These are phyloP conservation scores for Phyllachora maydis DNA, from an alignment of 2,329 filamentous ascomycete species.

Conservation along the genomic window DNA sequence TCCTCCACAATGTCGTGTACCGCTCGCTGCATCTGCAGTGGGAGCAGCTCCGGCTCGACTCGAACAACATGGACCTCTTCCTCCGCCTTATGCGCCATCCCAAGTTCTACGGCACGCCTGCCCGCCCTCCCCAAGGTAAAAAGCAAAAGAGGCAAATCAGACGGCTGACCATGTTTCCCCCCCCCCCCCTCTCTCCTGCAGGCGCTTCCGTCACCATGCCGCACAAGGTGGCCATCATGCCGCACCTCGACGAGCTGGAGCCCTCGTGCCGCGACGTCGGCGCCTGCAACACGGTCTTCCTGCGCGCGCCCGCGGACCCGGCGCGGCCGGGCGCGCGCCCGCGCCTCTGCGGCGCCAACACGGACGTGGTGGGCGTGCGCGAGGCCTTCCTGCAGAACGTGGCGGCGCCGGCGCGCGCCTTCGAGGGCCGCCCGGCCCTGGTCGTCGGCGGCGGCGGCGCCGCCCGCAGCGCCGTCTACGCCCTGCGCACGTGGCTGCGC, in stretches of 20 bases:
- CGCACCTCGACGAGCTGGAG: slow-evolving; percentile 52
- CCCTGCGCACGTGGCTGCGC: slow-evolving; percentile 47
- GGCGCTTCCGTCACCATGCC: slow-evolving; percentile 67
- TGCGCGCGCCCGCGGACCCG: no score
- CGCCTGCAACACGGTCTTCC: slow-evolving; percentile 62
- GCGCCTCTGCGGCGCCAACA: slow-evolving; percentile 54
- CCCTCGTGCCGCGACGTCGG: slow-evolving; percentile 53
- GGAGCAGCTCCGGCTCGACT: slow-evolving; percentile 30
- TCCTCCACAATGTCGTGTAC: slow-evolving; percentile 32
- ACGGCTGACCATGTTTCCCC: no score
- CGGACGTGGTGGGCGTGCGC: slow-evolving; percentile 59
- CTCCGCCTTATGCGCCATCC: slow-evolving; percentile 30
- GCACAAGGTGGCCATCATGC: slow-evolving; percentile 59
- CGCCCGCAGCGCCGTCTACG: slow-evolving; percentile 58
- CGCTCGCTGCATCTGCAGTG: slow-evolving; percentile 25
- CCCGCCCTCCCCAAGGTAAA: neutral
- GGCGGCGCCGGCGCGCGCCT: slow-evolving; percentile 17
- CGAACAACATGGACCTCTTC: slow-evolving; percentile 24
- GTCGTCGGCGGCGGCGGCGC: slow-evolving; percentile 64
- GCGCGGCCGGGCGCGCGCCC: slow-evolving; percentile 20
- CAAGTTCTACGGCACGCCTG: slow-evolving; percentile 34
- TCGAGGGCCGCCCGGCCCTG: slow-evolving; percentile 42
- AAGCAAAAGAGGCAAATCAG: neutral
- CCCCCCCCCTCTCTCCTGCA: slow-evolving; percentile 7
- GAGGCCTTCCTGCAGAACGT: slow-evolving; percentile 46